Base-by-base conservation (phyloP, 305 asterid genomes). In the Rubia peregrina region DNA sequence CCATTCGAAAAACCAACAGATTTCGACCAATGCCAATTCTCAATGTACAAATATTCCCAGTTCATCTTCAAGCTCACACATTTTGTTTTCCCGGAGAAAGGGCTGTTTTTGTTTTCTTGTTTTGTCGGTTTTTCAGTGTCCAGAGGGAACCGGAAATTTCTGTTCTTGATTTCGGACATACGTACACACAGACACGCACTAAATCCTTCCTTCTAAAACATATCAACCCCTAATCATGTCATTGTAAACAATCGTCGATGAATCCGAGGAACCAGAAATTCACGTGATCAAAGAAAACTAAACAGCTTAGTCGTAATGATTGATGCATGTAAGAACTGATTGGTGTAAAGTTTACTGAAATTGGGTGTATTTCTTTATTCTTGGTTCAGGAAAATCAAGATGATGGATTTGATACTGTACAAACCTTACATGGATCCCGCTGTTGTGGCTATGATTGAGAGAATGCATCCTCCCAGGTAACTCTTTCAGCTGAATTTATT, bases 391-490 rank as follows among this genome's bases (percentile, higher is more conserved):
- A 19, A 24, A 11, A n/a, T 48, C 55, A 72, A 69, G 24, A 38
- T 13, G 76, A 89, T 92, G 98, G 98, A 90, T 68, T 71, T 33
- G 38, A 2, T 87, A 55, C 66, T 84, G 64, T 88, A 83, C 73
- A 81, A 65, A 71, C 96, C 92, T 6, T 87, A 82, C 79, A 69
- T 84, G 67, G 87, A 91, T 83, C 90, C 91, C 26, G 87, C 85
- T 56, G 73, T 85, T 63, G 86, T 83, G 77, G 71, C 75, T 16
- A 88, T 93, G 53, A 83, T 89, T 9, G 97, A 89, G 65, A 83
- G 87, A 80, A 83, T 91, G 59, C 86, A 93, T 69, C 97, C 98
- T 57, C 98, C 98, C 36, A 93, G 98, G 98, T 92, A 48, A 0
- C 5, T 51, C 40, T 55, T 42, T 57, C 56, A 33, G 11, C 70